phyloP scores from a whole-genome alignment of 2,329 filamentous ascomycete species.

The Nemania serpens region DNA sequence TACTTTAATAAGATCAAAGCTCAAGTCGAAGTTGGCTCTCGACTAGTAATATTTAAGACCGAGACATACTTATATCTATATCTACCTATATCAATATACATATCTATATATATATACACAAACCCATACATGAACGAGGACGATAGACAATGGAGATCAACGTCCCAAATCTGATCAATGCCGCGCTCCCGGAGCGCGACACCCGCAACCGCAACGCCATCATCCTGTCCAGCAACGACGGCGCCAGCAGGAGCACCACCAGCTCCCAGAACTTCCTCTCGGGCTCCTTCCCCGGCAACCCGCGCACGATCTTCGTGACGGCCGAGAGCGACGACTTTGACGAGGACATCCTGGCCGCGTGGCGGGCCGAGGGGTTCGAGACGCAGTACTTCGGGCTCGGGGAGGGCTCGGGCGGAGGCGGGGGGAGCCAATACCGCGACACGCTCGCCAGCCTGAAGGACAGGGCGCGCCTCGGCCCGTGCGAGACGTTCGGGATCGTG shows the following conservation, averaged over 20 bases:
- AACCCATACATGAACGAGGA: not conserved
- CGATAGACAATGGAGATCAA: slow-evolving; percentile 36
- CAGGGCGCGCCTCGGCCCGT: slow-evolving; percentile 43
- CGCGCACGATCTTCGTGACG: slow-evolving; percentile 49
- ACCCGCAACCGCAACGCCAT: slow-evolving; percentile 28
- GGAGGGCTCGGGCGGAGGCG: slow-evolving; percentile 42
- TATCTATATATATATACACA: too few species aligned
- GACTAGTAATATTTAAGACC: too few species aligned
- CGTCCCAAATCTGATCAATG: slow-evolving; percentile 38
- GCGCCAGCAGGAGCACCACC: not conserved
- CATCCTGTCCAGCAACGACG: slow-evolving; percentile 21
- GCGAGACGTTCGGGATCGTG: slow-evolving; percentile 51
- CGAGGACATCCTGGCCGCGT: slow-evolving; percentile 43
- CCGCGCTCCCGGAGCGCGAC: slow-evolving; percentile 35
- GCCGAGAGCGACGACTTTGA: slow-evolving; percentile 51
- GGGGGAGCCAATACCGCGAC: slow-evolving; percentile 41
- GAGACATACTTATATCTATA: too few species aligned
- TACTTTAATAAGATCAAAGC: too few species aligned
- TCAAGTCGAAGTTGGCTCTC: too few species aligned
- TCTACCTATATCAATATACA: too few species aligned
- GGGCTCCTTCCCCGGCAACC: slow-evolving; percentile 43
- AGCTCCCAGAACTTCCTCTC: slow-evolving; percentile 47
- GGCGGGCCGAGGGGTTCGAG: slow-evolving; percentile 50
- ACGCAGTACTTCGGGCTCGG: slow-evolving; percentile 50
- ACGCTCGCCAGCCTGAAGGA: slow-evolving; percentile 44